Conservation (phyloP, 352 stramenopile genomes). For the Phytophthora idaei region DNA sequence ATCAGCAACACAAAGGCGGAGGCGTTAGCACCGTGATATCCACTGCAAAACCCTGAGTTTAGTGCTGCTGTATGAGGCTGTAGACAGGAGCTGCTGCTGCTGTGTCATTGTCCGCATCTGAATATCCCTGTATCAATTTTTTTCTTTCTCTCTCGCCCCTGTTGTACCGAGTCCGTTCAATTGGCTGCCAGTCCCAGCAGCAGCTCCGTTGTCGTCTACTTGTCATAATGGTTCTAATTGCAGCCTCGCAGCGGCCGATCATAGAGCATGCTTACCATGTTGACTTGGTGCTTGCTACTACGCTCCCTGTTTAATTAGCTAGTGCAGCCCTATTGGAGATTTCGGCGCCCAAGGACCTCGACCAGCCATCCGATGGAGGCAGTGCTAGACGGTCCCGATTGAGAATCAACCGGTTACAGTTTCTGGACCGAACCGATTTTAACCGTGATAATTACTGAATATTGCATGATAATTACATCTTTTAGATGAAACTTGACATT, state of each 20-base stretch:
- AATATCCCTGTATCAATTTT: conserved; percentile 14
- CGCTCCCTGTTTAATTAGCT: conserved; percentile 86
- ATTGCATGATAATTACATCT: not conserved
- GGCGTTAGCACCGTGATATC: conserved; percentile 21
- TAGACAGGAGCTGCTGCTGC: conserved; percentile 22
- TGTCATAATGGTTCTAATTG: conserved; percentile 5
- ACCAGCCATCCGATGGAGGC: conserved; percentile 53
- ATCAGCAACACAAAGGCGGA: conserved; percentile 23
- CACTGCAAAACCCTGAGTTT: conserved; percentile 9
- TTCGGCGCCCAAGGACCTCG: conserved; percentile 33
- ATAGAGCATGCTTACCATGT: conserved; percentile 66
- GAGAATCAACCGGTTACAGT: conserved; percentile 31
- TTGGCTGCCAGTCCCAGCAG: conserved; percentile 10
- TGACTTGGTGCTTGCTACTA: conserved; percentile 79
- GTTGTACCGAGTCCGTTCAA: not conserved
- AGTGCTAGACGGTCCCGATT: conserved; percentile 9
- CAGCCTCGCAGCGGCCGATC: not conserved
- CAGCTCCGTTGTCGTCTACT: conserved; percentile 20
- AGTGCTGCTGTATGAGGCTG: not conserved
- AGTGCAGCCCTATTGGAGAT: conserved; percentile 45
- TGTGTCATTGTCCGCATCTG: not conserved
- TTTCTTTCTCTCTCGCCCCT: not conserved
- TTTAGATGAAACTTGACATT: not conserved
- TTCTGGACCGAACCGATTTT: conserved; percentile 1
- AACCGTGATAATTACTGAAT: not conserved